Conservation (phyloP, 2,329 filamentous ascomycete species). For the Elsinoe ampelina region DNA sequence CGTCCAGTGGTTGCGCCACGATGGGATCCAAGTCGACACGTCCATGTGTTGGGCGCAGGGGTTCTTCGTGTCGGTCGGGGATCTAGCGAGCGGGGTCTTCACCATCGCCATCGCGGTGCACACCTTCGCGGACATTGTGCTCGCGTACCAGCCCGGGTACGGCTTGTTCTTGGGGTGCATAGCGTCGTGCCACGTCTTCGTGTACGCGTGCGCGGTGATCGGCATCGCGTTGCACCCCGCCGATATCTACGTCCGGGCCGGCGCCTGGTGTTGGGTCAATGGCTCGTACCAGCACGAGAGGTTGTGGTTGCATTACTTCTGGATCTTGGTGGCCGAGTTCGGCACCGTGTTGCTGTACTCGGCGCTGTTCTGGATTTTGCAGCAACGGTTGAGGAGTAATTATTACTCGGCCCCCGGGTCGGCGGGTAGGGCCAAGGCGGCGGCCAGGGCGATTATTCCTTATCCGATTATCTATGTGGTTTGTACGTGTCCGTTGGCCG, state of each 20-base stretch:
- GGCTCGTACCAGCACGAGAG: constrained; percentile 43
- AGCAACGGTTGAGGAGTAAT: constrained; percentile 28
- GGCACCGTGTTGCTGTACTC: constrained; percentile 42
- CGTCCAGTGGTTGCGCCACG: constrained; percentile 44
- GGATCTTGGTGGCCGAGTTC: constrained; percentile 49
- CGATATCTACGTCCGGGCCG: constrained; percentile 52
- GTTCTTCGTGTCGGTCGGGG: constrained; percentile 57
- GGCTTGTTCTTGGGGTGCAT: constrained; percentile 43
- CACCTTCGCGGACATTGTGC: constrained; percentile 53
- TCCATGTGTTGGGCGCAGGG: constrained; percentile 53
- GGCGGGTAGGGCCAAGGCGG: constrained; percentile 29
- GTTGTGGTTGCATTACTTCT: constrained; percentile 54
- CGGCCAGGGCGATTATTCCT: constrained; percentile 49
- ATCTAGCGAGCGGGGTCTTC: constrained; percentile 56
- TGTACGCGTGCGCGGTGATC: constrained; percentile 47
- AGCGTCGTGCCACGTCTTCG: constrained; percentile 46
- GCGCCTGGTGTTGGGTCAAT: constrained; percentile 59
- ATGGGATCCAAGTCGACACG: constrained; percentile 45
- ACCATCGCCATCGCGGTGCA: constrained; percentile 56
- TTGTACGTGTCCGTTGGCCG: constrained; percentile 56
- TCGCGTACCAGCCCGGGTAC: constrained; percentile 43
- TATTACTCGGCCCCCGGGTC: constrained; percentile 28
- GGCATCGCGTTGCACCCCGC: constrained; percentile 35
- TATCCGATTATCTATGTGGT: constrained; percentile 60
- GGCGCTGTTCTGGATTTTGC: constrained; percentile 32